Conservation (phyloP, 345 rosid genomes). For the Eucalyptus marginata region DNA sequence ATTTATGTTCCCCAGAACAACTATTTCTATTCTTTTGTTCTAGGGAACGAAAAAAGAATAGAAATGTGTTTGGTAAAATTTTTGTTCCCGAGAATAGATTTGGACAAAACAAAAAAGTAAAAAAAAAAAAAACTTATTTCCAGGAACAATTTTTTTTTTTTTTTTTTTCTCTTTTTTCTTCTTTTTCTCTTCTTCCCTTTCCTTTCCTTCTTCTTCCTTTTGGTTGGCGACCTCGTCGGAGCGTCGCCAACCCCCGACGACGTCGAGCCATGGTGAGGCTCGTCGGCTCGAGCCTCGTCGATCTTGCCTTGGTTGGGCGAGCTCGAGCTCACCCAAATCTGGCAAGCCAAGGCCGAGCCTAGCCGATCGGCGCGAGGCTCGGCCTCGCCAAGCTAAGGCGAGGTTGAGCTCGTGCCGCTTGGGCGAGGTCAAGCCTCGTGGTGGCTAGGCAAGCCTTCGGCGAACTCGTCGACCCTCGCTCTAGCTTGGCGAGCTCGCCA, state of each 20-base stretch:
- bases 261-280: fast-evolving
- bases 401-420: too few relatives aligned
- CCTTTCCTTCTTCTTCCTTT: too few relatives aligned
- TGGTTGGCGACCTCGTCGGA: fast-evolving
- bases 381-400: too few relatives aligned
- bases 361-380: fast-evolving
- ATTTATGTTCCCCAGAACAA: fast-evolving
- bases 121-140: fast-evolving
- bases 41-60: fast-evolving
- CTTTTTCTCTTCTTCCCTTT: too few relatives aligned
- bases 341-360: too few relatives aligned
- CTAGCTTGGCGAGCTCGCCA: fast-evolving
- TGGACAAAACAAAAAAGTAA: fast-evolving
- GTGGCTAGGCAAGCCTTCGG: fast-evolving
- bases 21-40: too few relatives aligned
- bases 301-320: fast-evolving
- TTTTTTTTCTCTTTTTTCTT: too few relatives aligned
- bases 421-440: fast-evolving
- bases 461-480: fast-evolving
- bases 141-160: fast-evolving
- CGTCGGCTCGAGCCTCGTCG: fast-evolving
- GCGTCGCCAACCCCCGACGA: fast-evolving
- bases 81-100: fast-evolving
- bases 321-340: too few relatives aligned
- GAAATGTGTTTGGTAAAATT: too few relatives aligned